phyloP scores from a whole-genome alignment of 129 eudicot species.

The sunflower (Helianthus annuus) region DNA sequence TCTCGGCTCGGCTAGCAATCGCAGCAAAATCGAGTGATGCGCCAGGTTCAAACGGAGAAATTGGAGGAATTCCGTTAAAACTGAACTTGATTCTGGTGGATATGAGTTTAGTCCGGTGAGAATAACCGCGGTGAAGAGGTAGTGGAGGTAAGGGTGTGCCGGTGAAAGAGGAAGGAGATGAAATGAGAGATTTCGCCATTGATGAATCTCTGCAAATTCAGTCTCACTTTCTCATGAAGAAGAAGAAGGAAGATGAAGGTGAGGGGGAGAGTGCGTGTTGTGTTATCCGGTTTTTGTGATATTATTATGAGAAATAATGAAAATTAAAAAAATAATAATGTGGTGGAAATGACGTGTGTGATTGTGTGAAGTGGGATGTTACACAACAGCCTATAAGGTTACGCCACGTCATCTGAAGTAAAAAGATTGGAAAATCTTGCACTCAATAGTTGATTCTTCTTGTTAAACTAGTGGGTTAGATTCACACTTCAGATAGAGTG shows the following conservation, averaged over 20 bases:
- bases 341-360: slow-evolving; percentile 27
- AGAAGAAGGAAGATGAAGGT: slow-evolving; percentile 23
- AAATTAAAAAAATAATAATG: not conserved
- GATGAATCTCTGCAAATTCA: slow-evolving; percentile 29
- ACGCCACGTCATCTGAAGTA: slow-evolving; percentile 20
- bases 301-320: not conserved
- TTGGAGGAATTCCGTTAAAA: slow-evolving; percentile 69
- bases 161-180: slow-evolving; percentile 65
- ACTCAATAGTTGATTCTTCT: not conserved
- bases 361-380: slow-evolving; percentile 32
- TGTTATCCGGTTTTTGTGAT: slow-evolving; percentile 42
- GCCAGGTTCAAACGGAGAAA: slow-evolving; percentile 56
- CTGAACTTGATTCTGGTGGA: slow-evolving; percentile 63
- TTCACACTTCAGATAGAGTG: not conserved
- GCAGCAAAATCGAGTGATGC: slow-evolving; percentile 47
- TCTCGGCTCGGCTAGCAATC: slow-evolving; percentile 58
- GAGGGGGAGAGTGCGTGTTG: slow-evolving; percentile 33
- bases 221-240: slow-evolving; percentile 36
- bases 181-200: slow-evolving; percentile 87
- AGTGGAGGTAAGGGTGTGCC: slow-evolving; percentile 60
- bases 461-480: not conserved
- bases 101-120: slow-evolving; percentile 41
- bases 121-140: slow-evolving; percentile 44
- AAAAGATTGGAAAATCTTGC: not conserved
- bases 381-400: slow-evolving; percentile 18